These are phyloP conservation scores for Leccinum sublutescens DNA, from an alignment of 768 basidiomycete genomes.

Conservation along the genomic window DNA sequence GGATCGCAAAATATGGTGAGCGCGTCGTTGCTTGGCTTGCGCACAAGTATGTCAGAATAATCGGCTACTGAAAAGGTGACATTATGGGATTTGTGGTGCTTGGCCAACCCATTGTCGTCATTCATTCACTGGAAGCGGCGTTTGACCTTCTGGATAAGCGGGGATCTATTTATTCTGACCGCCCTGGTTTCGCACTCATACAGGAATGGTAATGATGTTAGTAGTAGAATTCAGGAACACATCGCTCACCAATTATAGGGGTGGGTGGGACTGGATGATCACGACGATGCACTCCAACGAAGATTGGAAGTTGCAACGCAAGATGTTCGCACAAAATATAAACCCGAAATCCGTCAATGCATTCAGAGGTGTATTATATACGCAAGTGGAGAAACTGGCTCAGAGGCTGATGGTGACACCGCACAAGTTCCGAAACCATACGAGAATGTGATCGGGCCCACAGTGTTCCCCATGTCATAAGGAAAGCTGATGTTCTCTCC, in stretches of 20 bases:
- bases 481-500: background rate
- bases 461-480: background rate
- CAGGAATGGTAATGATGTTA: conserved; percentile 1
- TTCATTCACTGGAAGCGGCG: background rate
- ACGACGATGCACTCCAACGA: background rate
- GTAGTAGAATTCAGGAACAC: background rate
- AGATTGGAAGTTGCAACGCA: conserved; percentile 5
- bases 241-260: conserved; percentile 1
- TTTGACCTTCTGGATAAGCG: conserved; percentile 7
- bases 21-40: background rate
- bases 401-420: background rate
- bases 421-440: conserved; percentile 3
- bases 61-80: background rate
- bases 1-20: conserved; percentile 4
- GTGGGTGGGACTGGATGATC: conserved; percentile 9
- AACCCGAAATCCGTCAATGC: background rate
- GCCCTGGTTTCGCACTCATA: conserved; percentile 2
- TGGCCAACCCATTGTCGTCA: conserved; percentile 7
- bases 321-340: conserved; percentile 1
- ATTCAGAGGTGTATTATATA: background rate
- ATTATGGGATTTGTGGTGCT: conserved; percentile 2
- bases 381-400: background rate
- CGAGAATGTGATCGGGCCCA: background rate
- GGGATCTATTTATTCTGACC: conserved; percentile 6
- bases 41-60: background rate